Conservation (phyloP, 129 eudicot genomes). For the Oenanthe sinensis region DNA sequence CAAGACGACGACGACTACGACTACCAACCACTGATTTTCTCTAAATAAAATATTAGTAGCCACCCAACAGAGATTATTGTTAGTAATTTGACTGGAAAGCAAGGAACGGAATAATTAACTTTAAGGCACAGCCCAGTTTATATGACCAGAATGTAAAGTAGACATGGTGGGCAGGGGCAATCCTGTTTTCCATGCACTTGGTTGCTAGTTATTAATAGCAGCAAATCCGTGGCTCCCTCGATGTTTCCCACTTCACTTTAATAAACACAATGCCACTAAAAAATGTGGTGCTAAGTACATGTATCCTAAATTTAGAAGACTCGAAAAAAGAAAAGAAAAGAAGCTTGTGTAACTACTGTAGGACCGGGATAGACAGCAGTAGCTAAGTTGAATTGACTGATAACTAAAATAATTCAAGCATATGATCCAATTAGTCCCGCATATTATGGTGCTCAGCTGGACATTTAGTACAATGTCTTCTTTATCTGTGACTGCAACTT, state of each 20-base stretch:
- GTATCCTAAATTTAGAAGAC: background rate
- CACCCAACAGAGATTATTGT: background rate
- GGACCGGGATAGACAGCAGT: background rate
- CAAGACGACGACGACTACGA: background rate
- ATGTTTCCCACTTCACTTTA: slow-evolving; percentile 1
- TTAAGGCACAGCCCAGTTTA: background rate
- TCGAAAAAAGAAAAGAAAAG: background rate
- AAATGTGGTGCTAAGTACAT: background rate
- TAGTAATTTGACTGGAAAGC: background rate
- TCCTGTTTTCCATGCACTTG: slow-evolving; percentile 1
- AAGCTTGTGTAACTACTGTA: background rate
- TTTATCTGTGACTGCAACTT: background rate
- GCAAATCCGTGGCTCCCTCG: background rate
- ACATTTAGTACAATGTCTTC: background rate
- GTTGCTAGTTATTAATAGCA: background rate
- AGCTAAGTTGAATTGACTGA: slow-evolving; percentile 4
- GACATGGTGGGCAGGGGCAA: background rate
- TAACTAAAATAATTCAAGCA: slow-evolving; percentile 2
- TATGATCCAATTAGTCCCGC: background rate
- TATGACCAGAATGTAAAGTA: background rate
- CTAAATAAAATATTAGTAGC: background rate
- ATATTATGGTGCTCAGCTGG: slow-evolving; percentile 7
- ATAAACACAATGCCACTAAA: background rate
- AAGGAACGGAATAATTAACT: background rate
- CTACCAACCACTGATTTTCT: background rate